A percentile compares a stretch with the other conserved stretches of the same genome.
Evolutionary conservation across 306 rosid species (phyloP).

Genomic region (Canavalia gladiata): DNA sequence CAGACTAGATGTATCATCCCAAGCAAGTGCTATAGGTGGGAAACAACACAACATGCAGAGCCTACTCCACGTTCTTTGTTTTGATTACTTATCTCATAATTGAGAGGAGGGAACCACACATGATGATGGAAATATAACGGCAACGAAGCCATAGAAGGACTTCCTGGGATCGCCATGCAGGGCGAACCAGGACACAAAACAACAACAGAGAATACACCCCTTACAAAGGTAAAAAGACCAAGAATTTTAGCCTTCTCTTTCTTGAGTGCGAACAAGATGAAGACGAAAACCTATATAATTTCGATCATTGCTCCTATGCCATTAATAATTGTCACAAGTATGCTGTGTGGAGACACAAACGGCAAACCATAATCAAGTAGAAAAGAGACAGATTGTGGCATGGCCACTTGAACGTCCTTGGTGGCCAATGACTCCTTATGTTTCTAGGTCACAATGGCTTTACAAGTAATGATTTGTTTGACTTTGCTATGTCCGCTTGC

Average conservation of each 20-base stretch:
- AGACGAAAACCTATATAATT: constrained; percentile 62
- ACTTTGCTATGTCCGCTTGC: too few species aligned
- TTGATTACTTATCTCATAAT: constrained; percentile 80
- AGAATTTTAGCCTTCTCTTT: constrained; percentile 65
- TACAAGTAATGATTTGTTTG: too few species aligned
- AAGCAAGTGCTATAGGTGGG: constrained; percentile 94
- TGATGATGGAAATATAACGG: constrained; percentile 80
- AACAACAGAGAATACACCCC: constrained; percentile 57
- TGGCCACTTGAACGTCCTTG: too few species aligned
- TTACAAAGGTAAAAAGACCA: constrained; percentile 61
- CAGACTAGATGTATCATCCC: constrained; percentile 96
- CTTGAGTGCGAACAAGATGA: constrained; percentile 61
- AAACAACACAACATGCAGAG: constrained; percentile 96
- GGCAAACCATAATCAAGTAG: constrained; percentile 70
- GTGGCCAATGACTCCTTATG: too few species aligned
- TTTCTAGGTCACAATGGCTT: too few species aligned
- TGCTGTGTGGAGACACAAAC: constrained; percentile 77
- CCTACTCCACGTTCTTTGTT: constrained; percentile 86
- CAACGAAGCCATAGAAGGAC: constrained; percentile 75
- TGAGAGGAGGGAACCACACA: constrained; percentile 89
- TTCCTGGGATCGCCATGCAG: constrained; percentile 61
- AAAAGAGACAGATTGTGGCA: too few species aligned
- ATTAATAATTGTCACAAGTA: constrained; percentile 72
- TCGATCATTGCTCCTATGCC: constrained; percentile 82
- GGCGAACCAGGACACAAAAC: constrained; percentile 75